phyloP scores from a whole-genome alignment of 1,139 yeast genomes.

The Saccharomyces hybrid region DNA sequence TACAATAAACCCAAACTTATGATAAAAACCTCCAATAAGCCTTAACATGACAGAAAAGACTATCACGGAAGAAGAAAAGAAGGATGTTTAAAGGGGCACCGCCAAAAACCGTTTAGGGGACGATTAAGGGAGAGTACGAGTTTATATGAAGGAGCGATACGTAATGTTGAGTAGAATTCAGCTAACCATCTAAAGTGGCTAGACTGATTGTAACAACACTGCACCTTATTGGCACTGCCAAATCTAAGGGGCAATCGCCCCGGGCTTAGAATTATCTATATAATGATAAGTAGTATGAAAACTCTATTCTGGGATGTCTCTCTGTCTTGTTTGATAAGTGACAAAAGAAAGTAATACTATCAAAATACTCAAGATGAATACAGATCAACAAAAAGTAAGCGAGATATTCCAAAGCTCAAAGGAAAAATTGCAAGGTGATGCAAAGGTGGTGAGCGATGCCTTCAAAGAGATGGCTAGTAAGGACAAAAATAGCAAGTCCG shows the following conservation, averaged over 20 bases:
- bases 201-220: not conserved
- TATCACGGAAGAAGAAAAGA: not conserved
- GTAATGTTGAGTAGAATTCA: not conserved
- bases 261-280: not conserved
- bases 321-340: not conserved
- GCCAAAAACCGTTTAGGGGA: not conserved
- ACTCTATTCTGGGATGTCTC: not conserved
- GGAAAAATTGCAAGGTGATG: slow-evolving; percentile 18
- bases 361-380: not conserved
- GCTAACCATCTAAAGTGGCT: not conserved
- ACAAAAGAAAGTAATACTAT: not conserved
- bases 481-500: slow-evolving; percentile 4
- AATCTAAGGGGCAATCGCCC: not conserved
- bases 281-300: not conserved
- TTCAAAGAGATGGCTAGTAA: slow-evolving; percentile 13
- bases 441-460: slow-evolving; percentile 14
- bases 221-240: not conserved
- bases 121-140: not conserved
- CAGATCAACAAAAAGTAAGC: slow-evolving; percentile 7
- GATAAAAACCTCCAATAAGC: not conserved
- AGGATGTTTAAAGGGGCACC: not conserved
- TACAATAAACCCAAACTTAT: not conserved
- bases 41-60: not conserved
- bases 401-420: slow-evolving; percentile 18
- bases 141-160: not conserved